Base-by-base conservation (phyloP, 345 rosid species). In the Isatis tinctoria region DNA sequence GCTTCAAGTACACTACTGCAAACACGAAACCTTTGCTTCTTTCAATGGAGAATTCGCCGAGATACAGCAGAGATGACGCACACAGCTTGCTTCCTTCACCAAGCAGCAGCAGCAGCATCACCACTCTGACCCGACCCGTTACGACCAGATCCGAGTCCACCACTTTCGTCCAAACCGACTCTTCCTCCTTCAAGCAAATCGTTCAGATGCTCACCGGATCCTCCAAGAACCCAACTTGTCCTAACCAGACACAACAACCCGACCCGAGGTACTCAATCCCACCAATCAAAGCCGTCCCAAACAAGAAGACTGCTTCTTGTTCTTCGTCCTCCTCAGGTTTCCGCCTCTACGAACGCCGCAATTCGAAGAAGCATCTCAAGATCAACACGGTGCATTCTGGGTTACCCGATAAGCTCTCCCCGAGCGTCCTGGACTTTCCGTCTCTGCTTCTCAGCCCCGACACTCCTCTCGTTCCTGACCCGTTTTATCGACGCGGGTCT, bases 161-260 rank as follows among this genome's bases (percentile, higher is more conserved):
- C 10, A 93, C 93, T 51, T 87, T 87, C 78, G 87, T 90, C 70
- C 86, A 87, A 63, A 94, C 98, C 0, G 97, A 93, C 52, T 69
- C 84, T 41, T 76, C 90, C 56, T 85, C 97, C 63, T 93, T 93
- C 87, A 90, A 88, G 68, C 90, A 85, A 79, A 90, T 93, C 37
- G 98, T 93, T 61, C 98, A 90, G 69, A 82, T 87, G 92, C 85
- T 93, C 10, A 93, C 98, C 33, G 97, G 97, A 69, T 81, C 84
- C 63, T 70, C 87, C 62, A 33, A 16, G 6, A 14, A 30, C 14
- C 53, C 37, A 2, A 32, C 0, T 8, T 33, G 0, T 33, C 63
- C 11, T 16, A 32, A 43, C 54, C 70, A 30, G 47, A 33, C 48
- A 20, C 49, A 69, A 17, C 28, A 75, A 48, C 48, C 84, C 66